Percentiles rank a stretch among this genome's conserved stretches.
phyloP scores from a whole-genome alignment of 2,329 filamentous ascomycete genomes.

The Botryotinia convoluta region DNA sequence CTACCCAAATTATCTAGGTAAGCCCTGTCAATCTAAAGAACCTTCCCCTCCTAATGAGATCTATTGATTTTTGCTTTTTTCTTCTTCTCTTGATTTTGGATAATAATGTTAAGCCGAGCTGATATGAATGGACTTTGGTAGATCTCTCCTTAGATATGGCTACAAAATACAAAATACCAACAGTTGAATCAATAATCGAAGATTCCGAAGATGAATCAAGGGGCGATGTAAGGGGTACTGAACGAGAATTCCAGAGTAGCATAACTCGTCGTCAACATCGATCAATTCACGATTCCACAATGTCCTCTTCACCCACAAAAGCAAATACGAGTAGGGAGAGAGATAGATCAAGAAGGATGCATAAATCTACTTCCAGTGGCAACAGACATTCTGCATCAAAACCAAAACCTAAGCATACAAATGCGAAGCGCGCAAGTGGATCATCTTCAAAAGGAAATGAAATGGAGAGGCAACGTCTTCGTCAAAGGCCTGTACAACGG shows the following conservation, averaged over 20 bases:
- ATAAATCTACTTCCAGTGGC: conserved; percentile 25
- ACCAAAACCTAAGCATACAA: conserved; percentile 28
- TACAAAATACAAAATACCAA: conserved; percentile 32
- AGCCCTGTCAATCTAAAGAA: conserved; percentile 17
- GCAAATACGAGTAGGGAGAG: conserved; percentile 31
- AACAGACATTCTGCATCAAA: conserved; percentile 27
- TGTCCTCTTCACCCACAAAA: conserved; percentile 28
- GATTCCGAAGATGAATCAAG: conserved; percentile 34
- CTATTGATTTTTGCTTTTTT: conserved; percentile 9
- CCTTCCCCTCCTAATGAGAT: conserved; percentile 8
- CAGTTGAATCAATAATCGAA: conserved; percentile 35
- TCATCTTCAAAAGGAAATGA: conserved; percentile 24
- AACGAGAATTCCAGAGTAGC: conserved; percentile 23
- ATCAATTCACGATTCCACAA: conserved; percentile 24
- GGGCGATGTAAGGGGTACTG: conserved; percentile 25
- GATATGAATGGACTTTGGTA: conserved; percentile 14
- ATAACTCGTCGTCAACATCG: conserved; percentile 22
- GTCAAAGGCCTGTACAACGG: conserved; percentile 26
- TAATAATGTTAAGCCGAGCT: conserved; percentile 21
- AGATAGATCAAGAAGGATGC: conserved; percentile 27
- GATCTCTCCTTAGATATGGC: conserved; percentile 29
- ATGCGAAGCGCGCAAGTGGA: conserved; percentile 24
- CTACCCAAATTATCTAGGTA: conserved; percentile 26
- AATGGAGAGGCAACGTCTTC: conserved; percentile 22
- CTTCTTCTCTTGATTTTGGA: background rate